Evolutionary conservation across 2,329 filamentous ascomycete genomes (phyloP), one percentile per base, ranked within the genome.

Genomic region (Pseudogymnoascus sp.): DNA sequence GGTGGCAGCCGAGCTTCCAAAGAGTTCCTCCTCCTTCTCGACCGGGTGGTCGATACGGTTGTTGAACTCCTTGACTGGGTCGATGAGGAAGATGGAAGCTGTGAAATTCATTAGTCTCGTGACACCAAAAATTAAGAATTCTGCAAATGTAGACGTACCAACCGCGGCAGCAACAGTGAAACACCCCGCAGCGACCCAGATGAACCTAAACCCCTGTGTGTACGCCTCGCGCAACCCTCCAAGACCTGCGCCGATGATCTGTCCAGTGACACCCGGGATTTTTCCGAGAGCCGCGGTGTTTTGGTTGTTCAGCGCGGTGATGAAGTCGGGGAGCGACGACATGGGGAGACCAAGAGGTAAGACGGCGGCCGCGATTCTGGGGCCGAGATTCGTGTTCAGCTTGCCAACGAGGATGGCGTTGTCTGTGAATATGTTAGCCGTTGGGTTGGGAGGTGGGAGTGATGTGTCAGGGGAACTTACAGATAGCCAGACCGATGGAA

Each of bases 401-500:
- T 68, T 66, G n/a, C 63, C 61, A 35, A 61, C 69, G 66, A 74
- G 69, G 9, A 74, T 65, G 25, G 72, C 69, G 13, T 72, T 73
- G 63, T 73, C 42, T 48, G 42, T 4, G 7, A 10, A 48, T 13
- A 15, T 29, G 42, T 48, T 48, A 48, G 25, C 4, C 25, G 15
- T 8, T 4, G 12, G 12, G n/a, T 37, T n/a, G 35, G 15, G 68
- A 31, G 7, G 4, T 9, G 1, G 62, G 6, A 13, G 5, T 52
- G 61, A 62, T 39, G 64, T 21, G 21, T 21, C 21, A 9, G 10
- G 48, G 15, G 35, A 9, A 4, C 31, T 59, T 59, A 59, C 35
- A 73, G 48, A 81, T 74, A 3, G 79, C 80, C 13, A 82, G 70
- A 29, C 80, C 80, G 9, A 82, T 68, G 1, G 79, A 78, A 58